Base-by-base conservation (phyloP, 208 protist species). In the Leishmania tarentolae region DNA sequence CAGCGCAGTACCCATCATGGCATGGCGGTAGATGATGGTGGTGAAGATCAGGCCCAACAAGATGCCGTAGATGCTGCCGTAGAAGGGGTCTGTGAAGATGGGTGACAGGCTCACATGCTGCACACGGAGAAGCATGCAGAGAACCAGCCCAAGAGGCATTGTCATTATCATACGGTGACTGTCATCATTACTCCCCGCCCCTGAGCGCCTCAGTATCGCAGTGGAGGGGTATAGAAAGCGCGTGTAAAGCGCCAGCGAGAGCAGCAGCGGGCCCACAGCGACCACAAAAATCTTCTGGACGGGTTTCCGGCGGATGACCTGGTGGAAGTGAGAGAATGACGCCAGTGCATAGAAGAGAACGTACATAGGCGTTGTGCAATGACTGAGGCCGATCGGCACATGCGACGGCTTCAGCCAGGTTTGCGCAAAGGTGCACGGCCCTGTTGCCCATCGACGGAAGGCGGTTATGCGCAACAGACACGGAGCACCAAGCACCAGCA, bases 91-190 rank as follows among this genome's bases (percentile, higher is more conserved):
- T 0, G 86, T 85, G 86, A 87, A 93, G 50, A 96, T 63, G 52
- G 93, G 93, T 6, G 89, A 84, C 28, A 86, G 71, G 66, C 89
- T 87, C 9, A 91, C 76, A 79, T 91, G 88, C 40, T 91, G 68
- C 31, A 96, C 87, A 68, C 93, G 93, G 66, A 94, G 85, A 7
- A 96, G 83, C 93, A 96, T 96, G 76, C 83, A 87, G 28, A 94
- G 69, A 31, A 91, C 84, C 65, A 96, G 61, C 11, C 89, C 89
- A n/a, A 93, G 78, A 35, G 93, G 93, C 15, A 93, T 75, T 8
- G 82, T 71, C 83, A 93, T 93, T n/a, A 87, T 59, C 73, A 91
- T 81, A 47, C 91, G 89, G 56, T 90, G 87, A 37, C 78, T 88
- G 76, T 94, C 92, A 65, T 93, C 90, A 68, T 85, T 90, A 44